phyloP scores from a whole-genome alignment of 164 flowering plant genomes.

The Stephania japonica region DNA sequence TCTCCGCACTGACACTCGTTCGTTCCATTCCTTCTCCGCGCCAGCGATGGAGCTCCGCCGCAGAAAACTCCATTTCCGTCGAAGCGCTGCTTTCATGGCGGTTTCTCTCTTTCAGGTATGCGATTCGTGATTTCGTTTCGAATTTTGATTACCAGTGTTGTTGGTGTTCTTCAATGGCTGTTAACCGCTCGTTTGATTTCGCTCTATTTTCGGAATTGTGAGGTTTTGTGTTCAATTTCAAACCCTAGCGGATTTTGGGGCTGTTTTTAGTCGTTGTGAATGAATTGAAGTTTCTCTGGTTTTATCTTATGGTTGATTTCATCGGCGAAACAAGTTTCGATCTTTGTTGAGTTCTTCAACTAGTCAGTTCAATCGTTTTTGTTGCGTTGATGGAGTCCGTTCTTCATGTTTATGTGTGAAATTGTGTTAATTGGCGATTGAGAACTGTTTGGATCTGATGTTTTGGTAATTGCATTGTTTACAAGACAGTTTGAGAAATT shows the following conservation, averaged over 20 bases:
- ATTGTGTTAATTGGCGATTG: neutral
- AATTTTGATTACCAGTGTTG: neutral
- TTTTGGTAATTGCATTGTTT: neutral
- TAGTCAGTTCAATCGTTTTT: neutral
- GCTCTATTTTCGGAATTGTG: neutral
- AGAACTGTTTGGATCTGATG: neutral
- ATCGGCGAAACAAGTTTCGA: neutral
- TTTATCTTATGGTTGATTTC: neutral
- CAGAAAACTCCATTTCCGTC: neutral
- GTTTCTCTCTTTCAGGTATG: slow-evolving; percentile 6
- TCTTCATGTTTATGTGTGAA: neutral
- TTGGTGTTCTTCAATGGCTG: neutral
- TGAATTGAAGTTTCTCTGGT: neutral
- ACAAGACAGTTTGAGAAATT: neutral
- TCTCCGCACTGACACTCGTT: neutral
- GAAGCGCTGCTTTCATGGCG: slow-evolving; percentile 3
- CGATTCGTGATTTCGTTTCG: neutral
- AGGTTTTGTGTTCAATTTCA: neutral
- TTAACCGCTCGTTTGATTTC: neutral
- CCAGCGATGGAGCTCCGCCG: neutral
- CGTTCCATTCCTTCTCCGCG: neutral
- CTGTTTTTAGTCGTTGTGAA: neutral
- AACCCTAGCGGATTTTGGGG: neutral
- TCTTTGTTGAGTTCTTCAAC: neutral
- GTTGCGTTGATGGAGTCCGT: neutral